phyloP scores from a whole-genome alignment of 2,329 filamentous ascomycete genomes.

The Claviceps monticola region DNA sequence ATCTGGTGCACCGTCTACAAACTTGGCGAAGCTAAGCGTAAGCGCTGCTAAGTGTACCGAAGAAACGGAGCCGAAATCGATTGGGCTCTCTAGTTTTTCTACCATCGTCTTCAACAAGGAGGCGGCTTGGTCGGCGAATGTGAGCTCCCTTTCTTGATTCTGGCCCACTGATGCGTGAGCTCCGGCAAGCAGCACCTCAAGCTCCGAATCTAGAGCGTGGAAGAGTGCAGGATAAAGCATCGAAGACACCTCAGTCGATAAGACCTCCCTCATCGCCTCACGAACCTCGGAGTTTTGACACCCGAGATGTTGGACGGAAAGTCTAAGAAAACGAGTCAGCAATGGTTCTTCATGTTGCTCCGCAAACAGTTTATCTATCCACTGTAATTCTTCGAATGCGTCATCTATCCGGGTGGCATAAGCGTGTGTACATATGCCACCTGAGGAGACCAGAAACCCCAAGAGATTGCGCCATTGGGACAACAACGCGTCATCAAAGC shows the following conservation, averaged over 20 bases:
- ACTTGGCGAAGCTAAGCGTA: slow-evolving; percentile 53
- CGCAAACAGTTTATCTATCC: slow-evolving; percentile 48
- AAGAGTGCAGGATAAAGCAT: slow-evolving; percentile 49
- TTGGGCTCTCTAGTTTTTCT: slow-evolving; percentile 48
- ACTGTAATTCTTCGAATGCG: slow-evolving; percentile 40
- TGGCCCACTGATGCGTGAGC: slow-evolving; percentile 36
- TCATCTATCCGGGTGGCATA: slow-evolving; percentile 45
- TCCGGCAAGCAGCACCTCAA: slow-evolving; percentile 48
- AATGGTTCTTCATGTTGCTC: slow-evolving; percentile 48
- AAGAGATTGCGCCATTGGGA: slow-evolving; percentile 57
- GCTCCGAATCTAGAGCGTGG: slow-evolving; percentile 49
- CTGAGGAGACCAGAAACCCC: slow-evolving; percentile 53
- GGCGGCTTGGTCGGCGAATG: slow-evolving; percentile 55
- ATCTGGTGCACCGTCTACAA: slow-evolving; percentile 45
- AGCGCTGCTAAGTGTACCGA: slow-evolving; percentile 50
- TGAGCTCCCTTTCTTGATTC: slow-evolving; percentile 44
- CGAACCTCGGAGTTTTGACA: slow-evolving; percentile 50
- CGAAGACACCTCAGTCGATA: slow-evolving; percentile 51
- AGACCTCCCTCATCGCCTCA: slow-evolving; percentile 51
- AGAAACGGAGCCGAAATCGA: slow-evolving; percentile 47
- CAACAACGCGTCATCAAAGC: slow-evolving; percentile 39
- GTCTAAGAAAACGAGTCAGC: slow-evolving; percentile 43
- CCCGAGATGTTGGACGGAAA: slow-evolving; percentile 51
- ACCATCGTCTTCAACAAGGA: slow-evolving; percentile 49
- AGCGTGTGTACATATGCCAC: slow-evolving; percentile 50